These are phyloP conservation scores for Ustilago trichophora DNA, from an alignment of 1,284 basidiomycete genomes.

Conservation along the genomic window DNA sequence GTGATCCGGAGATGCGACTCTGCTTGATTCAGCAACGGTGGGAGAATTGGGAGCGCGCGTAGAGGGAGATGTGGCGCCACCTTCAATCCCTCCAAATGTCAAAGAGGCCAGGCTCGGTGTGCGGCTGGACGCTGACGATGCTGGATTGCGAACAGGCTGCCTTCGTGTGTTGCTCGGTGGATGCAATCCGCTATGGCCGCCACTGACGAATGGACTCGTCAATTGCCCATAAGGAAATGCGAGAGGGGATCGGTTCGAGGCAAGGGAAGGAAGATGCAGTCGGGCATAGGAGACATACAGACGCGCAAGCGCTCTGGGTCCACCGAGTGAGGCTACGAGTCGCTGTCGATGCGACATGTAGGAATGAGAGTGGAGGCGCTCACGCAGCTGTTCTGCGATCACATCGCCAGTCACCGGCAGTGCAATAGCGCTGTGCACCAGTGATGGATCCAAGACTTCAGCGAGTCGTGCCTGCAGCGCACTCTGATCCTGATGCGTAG, in stretches of 20 bases:
- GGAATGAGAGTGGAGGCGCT: constrained; percentile 18
- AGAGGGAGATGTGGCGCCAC: constrained; percentile 18
- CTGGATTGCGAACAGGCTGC: constrained; percentile 2
- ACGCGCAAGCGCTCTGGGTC: constrained; percentile 46
- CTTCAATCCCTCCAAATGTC: constrained; percentile 17
- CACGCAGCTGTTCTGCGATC: constrained; percentile 8
- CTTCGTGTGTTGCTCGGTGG: constrained; percentile 2
- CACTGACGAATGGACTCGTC: constrained; percentile 38
- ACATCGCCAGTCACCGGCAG: constrained; percentile 15
- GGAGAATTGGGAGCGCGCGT: constrained; percentile 29
- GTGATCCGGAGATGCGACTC: constrained; percentile 20
- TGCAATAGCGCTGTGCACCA: not conserved
- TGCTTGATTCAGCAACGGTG: constrained; percentile 15
- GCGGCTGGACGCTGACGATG: constrained; percentile 30
- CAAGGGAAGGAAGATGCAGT: constrained; percentile 39
- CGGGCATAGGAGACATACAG: constrained; percentile 52
- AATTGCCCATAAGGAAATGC: constrained; percentile 50
- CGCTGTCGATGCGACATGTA: constrained; percentile 44
- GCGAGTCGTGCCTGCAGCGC: constrained; percentile 5
- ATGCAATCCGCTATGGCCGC: constrained; percentile 7
- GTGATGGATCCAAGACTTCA: constrained; percentile 3
- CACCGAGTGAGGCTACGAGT: constrained; percentile 52
- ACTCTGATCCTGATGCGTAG: constrained; percentile 3
- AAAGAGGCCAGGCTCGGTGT: constrained; percentile 36
- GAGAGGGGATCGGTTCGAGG: constrained; percentile 31